Evolutionary conservation across 164 flowering plant genomes (phyloP).

Genomic region (Vitis cinerea): DNA sequence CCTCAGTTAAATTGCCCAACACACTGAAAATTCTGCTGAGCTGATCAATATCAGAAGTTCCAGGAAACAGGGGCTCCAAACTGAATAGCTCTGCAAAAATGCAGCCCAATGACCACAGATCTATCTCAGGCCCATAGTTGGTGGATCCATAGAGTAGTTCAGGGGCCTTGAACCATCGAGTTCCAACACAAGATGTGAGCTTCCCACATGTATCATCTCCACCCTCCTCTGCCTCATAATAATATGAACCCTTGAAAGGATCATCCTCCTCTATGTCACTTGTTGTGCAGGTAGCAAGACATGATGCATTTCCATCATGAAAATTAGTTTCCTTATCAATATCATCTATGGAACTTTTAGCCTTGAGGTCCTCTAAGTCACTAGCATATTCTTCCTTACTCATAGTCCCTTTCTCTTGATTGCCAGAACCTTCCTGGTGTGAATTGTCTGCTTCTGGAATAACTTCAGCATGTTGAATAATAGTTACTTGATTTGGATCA

Average conservation of each 20-base stretch:
- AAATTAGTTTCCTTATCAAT: conserved; percentile 44
- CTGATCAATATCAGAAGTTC: conserved; percentile 92
- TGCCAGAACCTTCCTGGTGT: conserved; percentile 15
- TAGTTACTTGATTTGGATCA: conserved; percentile 11
- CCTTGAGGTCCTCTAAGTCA: conserved; percentile 35
- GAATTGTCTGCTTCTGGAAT: conserved; percentile 20
- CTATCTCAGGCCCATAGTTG: conserved; percentile 72
- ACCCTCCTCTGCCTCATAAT: conserved; percentile 45
- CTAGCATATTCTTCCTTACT: conserved; percentile 35
- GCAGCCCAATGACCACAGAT: conserved; percentile 94
- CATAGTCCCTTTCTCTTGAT: conserved; percentile 29
- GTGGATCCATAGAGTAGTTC: conserved; percentile 87
- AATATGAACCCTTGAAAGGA: conserved; percentile 42
- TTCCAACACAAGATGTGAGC: conserved; percentile 90
- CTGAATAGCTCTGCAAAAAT: conserved; percentile 83
- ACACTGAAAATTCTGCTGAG: conserved; percentile 59
- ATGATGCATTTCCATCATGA: conserved; percentile 66
- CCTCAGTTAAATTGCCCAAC: conserved; percentile 73
- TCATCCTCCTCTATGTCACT: conserved; percentile 80
- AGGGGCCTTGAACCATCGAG: conserved; percentile 93
- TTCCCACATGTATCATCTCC: conserved; percentile 41
- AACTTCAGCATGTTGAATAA: conserved; percentile 25
- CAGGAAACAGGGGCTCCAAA: conserved; percentile 85
- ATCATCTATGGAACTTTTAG: conserved; percentile 33
- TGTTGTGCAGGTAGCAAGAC: conserved; percentile 68